These are phyloP conservation scores for Schizochytrium sp. DNA, from an alignment of 108 stramenopile species.

Conservation along the genomic window DNA sequence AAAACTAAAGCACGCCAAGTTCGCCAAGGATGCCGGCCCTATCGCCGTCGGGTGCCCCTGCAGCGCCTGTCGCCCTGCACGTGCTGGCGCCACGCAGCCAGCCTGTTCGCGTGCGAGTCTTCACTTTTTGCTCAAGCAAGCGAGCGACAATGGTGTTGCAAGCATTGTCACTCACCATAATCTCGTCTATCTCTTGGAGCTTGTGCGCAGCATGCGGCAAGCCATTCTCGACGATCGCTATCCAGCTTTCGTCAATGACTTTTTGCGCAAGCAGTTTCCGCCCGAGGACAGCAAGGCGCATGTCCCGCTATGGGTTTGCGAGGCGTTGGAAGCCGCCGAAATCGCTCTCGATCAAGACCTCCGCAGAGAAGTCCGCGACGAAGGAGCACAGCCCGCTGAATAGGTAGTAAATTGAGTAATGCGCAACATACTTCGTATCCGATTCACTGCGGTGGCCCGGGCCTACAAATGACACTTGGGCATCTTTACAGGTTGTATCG, in stretches of 20 bases:
- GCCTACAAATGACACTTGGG: no score
- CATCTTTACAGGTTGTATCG: no score
- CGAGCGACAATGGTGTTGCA: slow-evolving; percentile 53
- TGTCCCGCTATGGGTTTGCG: slow-evolving; percentile 70
- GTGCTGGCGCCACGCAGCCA: slow-evolving; percentile 24
- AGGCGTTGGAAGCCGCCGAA: slow-evolving; percentile 66
- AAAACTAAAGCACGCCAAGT: slow-evolving; percentile 64
- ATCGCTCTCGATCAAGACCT: slow-evolving; percentile 31
- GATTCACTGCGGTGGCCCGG: background rate
- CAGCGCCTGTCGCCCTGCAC: slow-evolving; percentile 47
- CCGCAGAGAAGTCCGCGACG: background rate
- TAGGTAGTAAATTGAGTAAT: background rate
- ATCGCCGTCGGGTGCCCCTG: slow-evolving; percentile 70
- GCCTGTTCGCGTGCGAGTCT: slow-evolving; percentile 60
- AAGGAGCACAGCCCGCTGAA: background rate
- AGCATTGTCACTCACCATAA: slow-evolving; percentile 89
- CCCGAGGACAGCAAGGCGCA: slow-evolving; percentile 37
- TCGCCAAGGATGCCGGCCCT: slow-evolving; percentile 48
- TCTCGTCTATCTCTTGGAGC: slow-evolving; percentile 80
- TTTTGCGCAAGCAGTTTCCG: slow-evolving; percentile 61
- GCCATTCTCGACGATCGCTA: slow-evolving; percentile 69
- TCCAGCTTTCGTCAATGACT: slow-evolving; percentile 58
- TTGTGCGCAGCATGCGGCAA: slow-evolving; percentile 73
- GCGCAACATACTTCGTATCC: background rate
- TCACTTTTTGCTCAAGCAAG: slow-evolving; percentile 65